Conservation (phyloP, 306 rosid species). For the Trifolium dubium region DNA sequence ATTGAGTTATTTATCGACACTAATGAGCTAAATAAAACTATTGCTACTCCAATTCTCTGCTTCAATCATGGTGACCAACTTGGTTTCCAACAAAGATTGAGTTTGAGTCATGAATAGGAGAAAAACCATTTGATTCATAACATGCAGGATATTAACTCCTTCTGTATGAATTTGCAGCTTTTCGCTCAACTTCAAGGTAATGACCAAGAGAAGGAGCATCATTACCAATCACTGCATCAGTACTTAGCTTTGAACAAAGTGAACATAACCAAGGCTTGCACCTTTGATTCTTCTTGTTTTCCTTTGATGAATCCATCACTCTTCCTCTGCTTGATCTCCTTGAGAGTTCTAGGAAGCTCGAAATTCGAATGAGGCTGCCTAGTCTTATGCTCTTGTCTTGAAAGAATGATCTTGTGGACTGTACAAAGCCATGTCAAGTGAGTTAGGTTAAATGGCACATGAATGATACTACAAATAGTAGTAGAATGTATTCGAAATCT, state of each 20-base stretch:
- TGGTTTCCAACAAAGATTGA: conserved; percentile 41
- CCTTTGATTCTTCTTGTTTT: conserved; percentile 50
- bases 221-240: conserved; percentile 55
- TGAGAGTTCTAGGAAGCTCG: conserved; percentile 58
- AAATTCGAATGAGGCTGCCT: conserved; percentile 68
- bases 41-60: conserved; percentile 43
- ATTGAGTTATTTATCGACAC: conserved; percentile 46
- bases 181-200: conserved; percentile 76
- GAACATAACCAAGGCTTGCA: conserved; percentile 66
- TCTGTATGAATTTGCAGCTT: conserved; percentile 44
- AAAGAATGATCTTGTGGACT: conserved; percentile 69
- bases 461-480: conserved; percentile 8
- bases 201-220: conserved; percentile 67
- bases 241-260: conserved; percentile 64
- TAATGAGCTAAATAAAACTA: conserved; percentile 51
- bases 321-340: conserved; percentile 61
- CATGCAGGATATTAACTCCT: conserved; percentile 41
- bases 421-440: conserved; percentile 17
- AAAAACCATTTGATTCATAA: conserved; percentile 41
- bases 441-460: conserved; percentile 26
- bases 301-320: conserved; percentile 46
- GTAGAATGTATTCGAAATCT: conserved; percentile 2
- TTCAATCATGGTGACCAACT: conserved; percentile 38
- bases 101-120: conserved; percentile 37
- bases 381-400: conserved; percentile 66